These are phyloP conservation scores for Protomyces arabidopsidicola DNA, from an alignment of 1,139 yeast genomes.

Conservation along the genomic window DNA sequence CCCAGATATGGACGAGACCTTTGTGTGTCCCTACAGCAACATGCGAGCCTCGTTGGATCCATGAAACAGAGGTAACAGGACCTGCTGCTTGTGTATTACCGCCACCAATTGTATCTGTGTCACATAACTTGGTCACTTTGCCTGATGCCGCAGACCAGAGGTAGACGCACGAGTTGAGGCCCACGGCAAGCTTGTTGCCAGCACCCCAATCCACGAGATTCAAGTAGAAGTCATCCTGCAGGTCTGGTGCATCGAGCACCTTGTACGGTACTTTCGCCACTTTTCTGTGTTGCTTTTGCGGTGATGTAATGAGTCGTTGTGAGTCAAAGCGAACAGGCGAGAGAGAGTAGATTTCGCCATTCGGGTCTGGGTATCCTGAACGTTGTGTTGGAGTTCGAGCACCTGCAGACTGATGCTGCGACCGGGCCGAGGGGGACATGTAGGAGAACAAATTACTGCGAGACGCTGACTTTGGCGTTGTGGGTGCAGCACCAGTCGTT, in stretches of 20 bases:
- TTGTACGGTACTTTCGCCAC: constrained; percentile 79
- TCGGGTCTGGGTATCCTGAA: constrained; percentile 51
- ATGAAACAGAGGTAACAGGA: constrained; percentile 78
- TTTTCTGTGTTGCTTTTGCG: constrained; percentile 70
- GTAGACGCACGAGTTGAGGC: constrained; percentile 80
- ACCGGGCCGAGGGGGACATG: constrained; percentile 54
- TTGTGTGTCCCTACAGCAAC: constrained; percentile 83
- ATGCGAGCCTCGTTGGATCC: constrained; percentile 84
- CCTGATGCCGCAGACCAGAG: constrained; percentile 88
- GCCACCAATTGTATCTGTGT: constrained; percentile 39
- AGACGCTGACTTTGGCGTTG: constrained; percentile 39
- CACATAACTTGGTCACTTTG: constrained; percentile 74
- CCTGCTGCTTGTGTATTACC: constrained; percentile 39
- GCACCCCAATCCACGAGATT: constrained; percentile 96
- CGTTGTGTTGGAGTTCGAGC: constrained; percentile 33
- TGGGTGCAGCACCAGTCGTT: constrained; percentile 19
- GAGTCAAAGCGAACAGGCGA: constrained; percentile 90
- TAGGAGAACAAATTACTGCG: constrained; percentile 65
- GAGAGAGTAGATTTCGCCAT: constrained; percentile 60
- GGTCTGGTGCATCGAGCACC: constrained; percentile 92
- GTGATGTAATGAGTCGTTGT: constrained; percentile 70
- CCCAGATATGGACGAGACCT: constrained; percentile 94
- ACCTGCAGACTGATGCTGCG: constrained; percentile 26
- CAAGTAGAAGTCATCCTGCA: constrained; percentile 88
- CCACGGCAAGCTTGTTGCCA: constrained; percentile 83